phyloP scores from a whole-genome alignment of 2,329 filamentous ascomycete species.

The Arthrocladium fulminans region DNA sequence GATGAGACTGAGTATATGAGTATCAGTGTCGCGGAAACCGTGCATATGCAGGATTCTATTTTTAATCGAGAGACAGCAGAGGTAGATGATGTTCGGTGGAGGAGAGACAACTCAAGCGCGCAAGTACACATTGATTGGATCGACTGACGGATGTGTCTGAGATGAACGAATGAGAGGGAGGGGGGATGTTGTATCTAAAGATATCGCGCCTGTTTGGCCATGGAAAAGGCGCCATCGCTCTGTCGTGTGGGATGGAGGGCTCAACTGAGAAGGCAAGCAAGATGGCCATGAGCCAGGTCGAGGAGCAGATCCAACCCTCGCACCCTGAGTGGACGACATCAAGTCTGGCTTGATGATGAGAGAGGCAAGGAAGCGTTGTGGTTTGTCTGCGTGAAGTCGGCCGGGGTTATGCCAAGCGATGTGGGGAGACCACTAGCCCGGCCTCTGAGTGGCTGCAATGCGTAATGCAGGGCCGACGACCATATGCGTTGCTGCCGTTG shows the following conservation, averaged over 20 bases:
- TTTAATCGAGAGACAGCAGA: constrained; percentile 8
- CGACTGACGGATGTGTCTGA: constrained; percentile 15
- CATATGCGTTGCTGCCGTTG: neutral
- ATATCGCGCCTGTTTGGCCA: constrained; percentile 21
- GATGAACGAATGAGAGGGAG: constrained; percentile 21
- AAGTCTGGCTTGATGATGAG: neutral
- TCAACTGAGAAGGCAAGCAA: constrained; percentile 14
- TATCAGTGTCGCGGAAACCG: constrained; percentile 2
- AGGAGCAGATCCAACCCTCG: neutral
- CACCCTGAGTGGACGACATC: neutral
- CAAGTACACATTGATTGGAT: constrained; percentile 11
- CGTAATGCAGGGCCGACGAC: neutral
- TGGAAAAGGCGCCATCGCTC: constrained; percentile 11
- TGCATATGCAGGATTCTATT: constrained; percentile 12
- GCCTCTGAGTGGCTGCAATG: neutral
- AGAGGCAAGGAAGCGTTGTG: constrained; percentile 5
- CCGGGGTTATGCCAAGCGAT: constrained; percentile 8
- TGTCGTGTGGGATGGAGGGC: constrained; percentile 18
- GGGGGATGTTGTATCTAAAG: constrained; percentile 21
- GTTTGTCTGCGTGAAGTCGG: constrained; percentile 8
- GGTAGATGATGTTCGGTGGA: constrained; percentile 12
- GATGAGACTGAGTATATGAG: constrained; percentile 10
- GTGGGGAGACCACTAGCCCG: neutral
- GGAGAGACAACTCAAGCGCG: constrained; percentile 9
- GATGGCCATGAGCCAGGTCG: constrained; percentile 9